These are phyloP conservation scores for Eucalyptus urophylla DNA, from an alignment of 345 rosid species.

Conservation along the genomic window DNA sequence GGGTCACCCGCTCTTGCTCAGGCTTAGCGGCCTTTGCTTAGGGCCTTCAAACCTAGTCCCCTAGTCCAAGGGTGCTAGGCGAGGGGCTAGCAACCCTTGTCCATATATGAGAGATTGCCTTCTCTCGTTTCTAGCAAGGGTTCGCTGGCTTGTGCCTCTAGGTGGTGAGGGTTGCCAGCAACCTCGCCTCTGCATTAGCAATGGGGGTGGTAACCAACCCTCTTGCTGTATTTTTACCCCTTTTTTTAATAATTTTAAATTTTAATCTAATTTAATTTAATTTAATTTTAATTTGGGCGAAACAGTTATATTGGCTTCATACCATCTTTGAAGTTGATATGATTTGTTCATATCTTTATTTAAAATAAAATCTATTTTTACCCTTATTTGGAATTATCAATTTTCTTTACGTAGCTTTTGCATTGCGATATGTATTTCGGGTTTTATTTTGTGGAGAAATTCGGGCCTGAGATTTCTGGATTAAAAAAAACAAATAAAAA, in stretches of 20 bases:
- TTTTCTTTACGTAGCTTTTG: background rate
- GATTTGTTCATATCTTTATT: fast-evolving
- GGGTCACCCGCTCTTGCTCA: fast-evolving
- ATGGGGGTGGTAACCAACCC: no score
- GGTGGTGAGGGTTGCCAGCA: fast-evolving
- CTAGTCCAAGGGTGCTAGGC: no score
- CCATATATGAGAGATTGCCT: fast-evolving
- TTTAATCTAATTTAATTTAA: no score
- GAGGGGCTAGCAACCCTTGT: no score
- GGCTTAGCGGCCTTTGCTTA: fast-evolving
- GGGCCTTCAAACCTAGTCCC: no score
- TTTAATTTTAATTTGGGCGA: no score
- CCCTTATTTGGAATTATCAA: no score
- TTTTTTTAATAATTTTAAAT: no score
- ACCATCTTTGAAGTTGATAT: fast-evolving
- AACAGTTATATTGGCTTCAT: fast-evolving
- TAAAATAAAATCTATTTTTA: no score
- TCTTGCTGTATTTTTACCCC: fast-evolving
- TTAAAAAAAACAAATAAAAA: background rate
- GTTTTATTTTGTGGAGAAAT: background rate
- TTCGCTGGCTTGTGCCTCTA: fast-evolving
- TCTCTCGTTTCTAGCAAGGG: no score
- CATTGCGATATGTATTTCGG: background rate
- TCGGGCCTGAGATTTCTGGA: background rate
- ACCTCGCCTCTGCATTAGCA: fast-evolving